Evolutionary conservation across 805 yeast species (phyloP), one percentile per base, ranked within the genome.

Genomic region (Yamadazyma akitaensis): DNA sequence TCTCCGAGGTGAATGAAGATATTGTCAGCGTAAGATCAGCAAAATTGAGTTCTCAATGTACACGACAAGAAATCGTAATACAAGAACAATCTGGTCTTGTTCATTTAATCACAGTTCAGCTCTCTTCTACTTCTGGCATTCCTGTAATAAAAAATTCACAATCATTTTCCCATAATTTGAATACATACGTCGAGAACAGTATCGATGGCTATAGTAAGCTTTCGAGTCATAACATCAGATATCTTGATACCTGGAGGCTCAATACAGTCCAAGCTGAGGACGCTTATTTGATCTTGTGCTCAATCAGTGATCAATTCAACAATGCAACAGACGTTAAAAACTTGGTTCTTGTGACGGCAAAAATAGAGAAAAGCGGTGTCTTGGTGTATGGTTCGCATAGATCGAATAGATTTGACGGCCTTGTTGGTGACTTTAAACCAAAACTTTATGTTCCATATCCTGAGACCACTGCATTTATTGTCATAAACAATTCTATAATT

Each of bases 351-450:
- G 76, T 77, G 48, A 81, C 88, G 3, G 58, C 85, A 18, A 68
- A 76, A 46, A 65, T 79, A 46, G 75, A 78, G 42, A 60, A 68
- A 2, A 72, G 78, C 14, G 82, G 81, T 8, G 75, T 81, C 5
- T 63, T 76, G 32, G 67, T 84, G 2, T 73, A 76, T 42, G 85
- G 91, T 0, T 80, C 88, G 0, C 88, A 86, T 63, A 74, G 83
- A 54, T 64, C 86, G 25, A 82, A 80, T 46, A 73, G 82, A 8
- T 57, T 53, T 1, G 62, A 61, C 2, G 51, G 56, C 19, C 32
- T 24, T 2, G 34, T 43, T 9, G 37, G 43, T 2, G 45, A 43
- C 13, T 9, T 25, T 2, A 62, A 58, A 14, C 88, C 89, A 2
- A 64, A 63, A 39, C 61, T 87, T 17, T 72, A 67, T 33, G 70